These are phyloP conservation scores for Trapa bicornis DNA, from an alignment of 345 rosid species.

Conservation along the genomic window DNA sequence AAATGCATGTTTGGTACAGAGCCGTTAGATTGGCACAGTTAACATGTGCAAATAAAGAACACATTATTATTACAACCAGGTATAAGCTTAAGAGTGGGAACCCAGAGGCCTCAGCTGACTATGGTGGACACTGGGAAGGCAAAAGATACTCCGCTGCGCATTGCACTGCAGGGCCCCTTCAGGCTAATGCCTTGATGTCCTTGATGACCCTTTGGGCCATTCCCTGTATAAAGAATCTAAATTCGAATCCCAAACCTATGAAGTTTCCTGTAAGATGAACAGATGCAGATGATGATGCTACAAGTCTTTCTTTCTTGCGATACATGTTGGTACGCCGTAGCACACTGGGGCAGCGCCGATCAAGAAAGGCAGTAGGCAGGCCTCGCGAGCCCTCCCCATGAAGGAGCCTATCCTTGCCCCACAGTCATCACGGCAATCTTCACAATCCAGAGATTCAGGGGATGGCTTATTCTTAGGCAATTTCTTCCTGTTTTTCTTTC, in stretches of 20 bases:
- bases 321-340: conserved; percentile 86
- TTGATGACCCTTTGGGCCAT: not conserved
- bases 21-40: too few relatives aligned
- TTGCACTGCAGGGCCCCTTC: not conserved
- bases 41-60: too few relatives aligned
- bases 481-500: conserved; percentile 33
- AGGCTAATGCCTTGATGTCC: not conserved
- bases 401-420: conserved; percentile 63
- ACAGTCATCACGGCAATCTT: conserved; percentile 30
- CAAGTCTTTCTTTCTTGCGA: conserved; percentile 28
- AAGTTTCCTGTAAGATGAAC: not conserved
- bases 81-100: too few relatives aligned
- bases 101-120: too few relatives aligned
- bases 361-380: conserved; percentile 53
- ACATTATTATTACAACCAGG: too few relatives aligned
- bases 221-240: not conserved
- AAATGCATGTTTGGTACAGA: too few relatives aligned
- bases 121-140: too few relatives aligned
- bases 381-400: conserved; percentile 64
- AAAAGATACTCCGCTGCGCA: too few relatives aligned
- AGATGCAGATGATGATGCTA: not conserved
- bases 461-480: conserved; percentile 22
- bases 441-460: conserved; percentile 12
- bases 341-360: conserved; percentile 95
- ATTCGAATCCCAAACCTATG: not conserved